phyloP scores from a whole-genome alignment of 768 basidiomycete genomes.

The Boletus edulis region DNA sequence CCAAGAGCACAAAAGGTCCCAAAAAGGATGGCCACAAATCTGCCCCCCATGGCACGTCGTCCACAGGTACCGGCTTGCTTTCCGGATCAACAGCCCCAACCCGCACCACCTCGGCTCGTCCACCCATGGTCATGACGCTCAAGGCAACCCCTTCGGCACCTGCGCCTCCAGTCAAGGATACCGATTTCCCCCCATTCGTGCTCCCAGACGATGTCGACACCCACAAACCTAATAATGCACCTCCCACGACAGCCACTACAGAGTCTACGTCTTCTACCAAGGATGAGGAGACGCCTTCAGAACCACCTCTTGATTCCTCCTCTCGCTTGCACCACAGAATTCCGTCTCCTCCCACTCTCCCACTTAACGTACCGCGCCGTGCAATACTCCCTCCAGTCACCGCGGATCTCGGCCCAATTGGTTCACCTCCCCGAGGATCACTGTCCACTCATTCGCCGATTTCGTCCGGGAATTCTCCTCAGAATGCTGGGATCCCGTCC shows the following conservation, averaged over 20 bases:
- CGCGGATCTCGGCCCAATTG: slow-evolving; percentile 78
- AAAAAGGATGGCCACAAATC: slow-evolving; percentile 36
- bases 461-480: slow-evolving; percentile 35
- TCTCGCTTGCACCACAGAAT: slow-evolving; percentile 25
- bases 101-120: slow-evolving; percentile 47
- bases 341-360: slow-evolving; percentile 49
- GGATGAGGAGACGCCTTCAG: slow-evolving; percentile 4
- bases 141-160: slow-evolving; percentile 77
- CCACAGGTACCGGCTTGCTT: slow-evolving; percentile 23
- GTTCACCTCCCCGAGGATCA: slow-evolving; percentile 64
- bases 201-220: slow-evolving; percentile 56
- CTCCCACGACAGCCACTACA: slow-evolving; percentile 2
- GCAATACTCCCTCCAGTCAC: slow-evolving; percentile 35
- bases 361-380: slow-evolving; percentile 52
- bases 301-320: slow-evolving; percentile 8
- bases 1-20: slow-evolving; percentile 33
- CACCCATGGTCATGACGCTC: slow-evolving; percentile 64
- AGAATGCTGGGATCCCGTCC: slow-evolving; percentile 48
- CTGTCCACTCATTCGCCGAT: slow-evolving; percentile 54
- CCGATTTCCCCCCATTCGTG: slow-evolving; percentile 69
- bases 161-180: slow-evolving; percentile 73
- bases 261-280: not conserved
- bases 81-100: slow-evolving; percentile 71
- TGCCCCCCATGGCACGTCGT: slow-evolving; percentile 12
- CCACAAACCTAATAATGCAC: not conserved